These are phyloP conservation scores for Phytophthora crassamura DNA, from an alignment of 352 stramenopile genomes.

Conservation along the genomic window DNA sequence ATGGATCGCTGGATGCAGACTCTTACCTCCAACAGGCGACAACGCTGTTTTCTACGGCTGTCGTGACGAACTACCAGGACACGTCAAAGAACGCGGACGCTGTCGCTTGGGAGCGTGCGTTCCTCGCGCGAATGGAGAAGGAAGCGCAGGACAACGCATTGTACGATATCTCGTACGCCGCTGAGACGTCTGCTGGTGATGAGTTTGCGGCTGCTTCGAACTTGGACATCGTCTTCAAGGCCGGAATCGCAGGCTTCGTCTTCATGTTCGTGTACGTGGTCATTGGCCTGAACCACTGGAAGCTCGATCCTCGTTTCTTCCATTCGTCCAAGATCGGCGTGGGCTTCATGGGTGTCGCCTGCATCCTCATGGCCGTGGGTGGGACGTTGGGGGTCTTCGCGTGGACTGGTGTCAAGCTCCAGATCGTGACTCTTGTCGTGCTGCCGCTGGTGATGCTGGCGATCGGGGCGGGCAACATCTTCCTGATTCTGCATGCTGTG, in stretches of 20 bases:
- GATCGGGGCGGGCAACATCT: slow-evolving; percentile 79
- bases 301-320: slow-evolving; percentile 55
- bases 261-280: slow-evolving; percentile 79
- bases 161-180: slow-evolving; percentile 73
- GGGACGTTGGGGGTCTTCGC: slow-evolving; percentile 74
- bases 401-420: slow-evolving; percentile 65
- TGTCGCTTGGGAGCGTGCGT: slow-evolving; percentile 73
- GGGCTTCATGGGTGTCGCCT: slow-evolving; percentile 68
- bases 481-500: slow-evolving; percentile 68
- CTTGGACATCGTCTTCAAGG: slow-evolving; percentile 47
- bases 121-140: slow-evolving; percentile 64
- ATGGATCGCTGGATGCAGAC: slow-evolving; percentile 25
- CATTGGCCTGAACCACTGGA: slow-evolving; percentile 73
- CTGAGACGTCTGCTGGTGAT: slow-evolving; percentile 63
- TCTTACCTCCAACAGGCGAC: slow-evolving; percentile 52
- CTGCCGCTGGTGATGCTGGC: slow-evolving; percentile 69
- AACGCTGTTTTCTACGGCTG: slow-evolving; percentile 49
- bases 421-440: slow-evolving; percentile 76
- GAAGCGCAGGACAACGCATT: slow-evolving; percentile 54
- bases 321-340: slow-evolving; percentile 69
- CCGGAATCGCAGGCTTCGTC: slow-evolving; percentile 57
- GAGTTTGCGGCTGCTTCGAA: slow-evolving; percentile 66
- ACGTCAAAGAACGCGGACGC: slow-evolving; percentile 45
- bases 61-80: slow-evolving; percentile 65
- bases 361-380: slow-evolving; percentile 66